Evolutionary conservation across 495 filamentous ascomycete species (phyloP), one percentile per base, ranked within the genome.

Genomic region (Hypoxylon cercidicola): DNA sequence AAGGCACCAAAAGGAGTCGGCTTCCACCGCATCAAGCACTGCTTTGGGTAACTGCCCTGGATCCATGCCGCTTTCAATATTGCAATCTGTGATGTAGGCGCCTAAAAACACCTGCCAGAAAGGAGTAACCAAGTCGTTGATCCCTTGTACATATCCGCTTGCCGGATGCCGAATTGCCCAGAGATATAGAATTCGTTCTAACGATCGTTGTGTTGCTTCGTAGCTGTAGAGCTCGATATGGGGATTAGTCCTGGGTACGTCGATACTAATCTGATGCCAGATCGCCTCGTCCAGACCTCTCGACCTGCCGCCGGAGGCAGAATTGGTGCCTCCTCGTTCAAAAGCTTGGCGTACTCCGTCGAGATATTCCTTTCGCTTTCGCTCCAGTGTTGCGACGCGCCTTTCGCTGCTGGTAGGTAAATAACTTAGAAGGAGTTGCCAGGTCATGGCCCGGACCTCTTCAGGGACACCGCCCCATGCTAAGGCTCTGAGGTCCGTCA

Each of bases 221-320:
- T 96, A 99, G 55, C 91, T 84, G 74, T 99, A 99, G 0, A 99
- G 83, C 61, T 93, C 89, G 44, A 99, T 88, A 78, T 98, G 96
- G 20, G 95, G 95, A 73, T 96, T 97, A 9, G 95, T 99, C 41
- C 95, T 90, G 7, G 95, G 95, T 18, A 99, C 96, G 74, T 99
- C 95, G 70, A 99, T 99, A 66, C 92, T 96, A 74, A 99, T 97
- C 68, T 99, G 95, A 75, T 99, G 95, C 95, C 95, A 99, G 50
- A 99, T 87, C 19, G 90, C 89, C 77, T 99, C 94, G 69, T 98
- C 95, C 19, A 99, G 81, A 7, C 95, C 95, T 69, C 93, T 82
- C 23, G 79, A 80, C 46, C 88, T 83, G 13, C 86, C 81, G 40
- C 76, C 71, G 2, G 76, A 55, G 32, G 68, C 63, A 25, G 69